Conservation (phyloP, 2,329 filamentous ascomycete species). For the Ceratocystiopsis sp. region DNA sequence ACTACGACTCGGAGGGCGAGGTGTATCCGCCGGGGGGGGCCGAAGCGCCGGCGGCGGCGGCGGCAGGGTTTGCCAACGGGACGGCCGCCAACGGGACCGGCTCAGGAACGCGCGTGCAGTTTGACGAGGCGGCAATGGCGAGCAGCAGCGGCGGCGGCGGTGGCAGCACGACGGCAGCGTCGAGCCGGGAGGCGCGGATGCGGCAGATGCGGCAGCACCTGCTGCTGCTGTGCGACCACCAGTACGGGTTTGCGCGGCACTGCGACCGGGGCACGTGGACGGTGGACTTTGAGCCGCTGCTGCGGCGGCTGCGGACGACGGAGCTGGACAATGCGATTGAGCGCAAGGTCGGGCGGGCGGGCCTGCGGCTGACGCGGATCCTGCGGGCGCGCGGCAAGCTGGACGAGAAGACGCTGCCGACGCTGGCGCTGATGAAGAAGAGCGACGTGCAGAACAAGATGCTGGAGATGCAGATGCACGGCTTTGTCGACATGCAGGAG, state of each 20-base stretch:
- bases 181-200: constrained; percentile 26
- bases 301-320: constrained; percentile 51
- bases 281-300: constrained; percentile 62
- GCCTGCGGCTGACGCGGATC: constrained; percentile 70
- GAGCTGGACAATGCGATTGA: constrained; percentile 73
- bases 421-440: constrained; percentile 67
- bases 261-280: constrained; percentile 62
- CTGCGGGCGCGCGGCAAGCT: constrained; percentile 76
- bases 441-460: constrained; percentile 73
- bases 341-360: constrained; percentile 57
- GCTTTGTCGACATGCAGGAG: constrained; percentile 83
- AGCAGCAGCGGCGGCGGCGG: constrained; percentile 22
- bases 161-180: constrained; percentile 8
- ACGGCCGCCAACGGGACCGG: not conserved
- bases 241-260: constrained; percentile 50
- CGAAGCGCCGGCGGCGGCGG: constrained; percentile 7
- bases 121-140: constrained; percentile 17
- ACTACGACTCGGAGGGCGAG: constrained; percentile 15
- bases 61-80: not conserved
- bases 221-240: constrained; percentile 52
- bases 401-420: constrained; percentile 80
- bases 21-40: not conserved
- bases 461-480: constrained; percentile 68
- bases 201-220: constrained; percentile 55
- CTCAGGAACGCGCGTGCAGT: constrained; percentile 28